Evolutionary conservation across 1,284 basidiomycete genomes (phyloP), one percentile per base, ranked within the genome.

Genomic region (Cryptococcus amylolentus): DNA sequence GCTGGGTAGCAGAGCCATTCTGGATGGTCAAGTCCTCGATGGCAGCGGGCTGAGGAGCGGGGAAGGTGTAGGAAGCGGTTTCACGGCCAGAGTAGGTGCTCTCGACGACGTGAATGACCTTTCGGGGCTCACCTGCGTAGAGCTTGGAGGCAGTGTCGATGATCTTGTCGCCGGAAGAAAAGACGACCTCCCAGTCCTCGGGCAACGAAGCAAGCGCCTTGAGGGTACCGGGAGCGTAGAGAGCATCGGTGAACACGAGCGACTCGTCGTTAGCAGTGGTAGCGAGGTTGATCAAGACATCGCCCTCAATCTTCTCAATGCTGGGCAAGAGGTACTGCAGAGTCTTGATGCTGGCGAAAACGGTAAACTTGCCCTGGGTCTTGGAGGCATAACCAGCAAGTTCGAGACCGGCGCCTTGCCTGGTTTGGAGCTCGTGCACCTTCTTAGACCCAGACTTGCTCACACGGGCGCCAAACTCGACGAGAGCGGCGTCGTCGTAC

Each of bases 341-440:
- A 16, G 64, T 81, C 77, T 8, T 57, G 42, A 72, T 68, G 9
- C 73, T 67, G 18, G 73, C 74, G 53, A 80, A 77, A 37, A 79
- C 72, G 23, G 68, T 64, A 58, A 78, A 63, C 54, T 66, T 65
- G 54, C 65, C 70, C 23, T 86, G 84, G 63, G 89, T 85, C 67
- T 76, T 76, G 18, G 62, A 62, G 44, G 73, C 63, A 60, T 90
- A 84, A 16, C 92, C 92, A 41, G 90, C 84, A 58, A 96, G 80
- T 67, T 84, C 84, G 55, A 91, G 78, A 16, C 92, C 92, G 20
- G 92, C 91, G 49, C 92, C 92, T 16, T 87, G 82, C 56, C 92
- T 82, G n/a, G 89, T 91, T 79, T 95, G 91, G 54, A 93, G 80
- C 54, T 83, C 78, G 58, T 88, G 80, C 9, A 88, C 84, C 54